Evolutionary conservation across 768 basidiomycete species (phyloP), one percentile per base, ranked within the genome.

Genomic region (Podaxis sp.): DNA sequence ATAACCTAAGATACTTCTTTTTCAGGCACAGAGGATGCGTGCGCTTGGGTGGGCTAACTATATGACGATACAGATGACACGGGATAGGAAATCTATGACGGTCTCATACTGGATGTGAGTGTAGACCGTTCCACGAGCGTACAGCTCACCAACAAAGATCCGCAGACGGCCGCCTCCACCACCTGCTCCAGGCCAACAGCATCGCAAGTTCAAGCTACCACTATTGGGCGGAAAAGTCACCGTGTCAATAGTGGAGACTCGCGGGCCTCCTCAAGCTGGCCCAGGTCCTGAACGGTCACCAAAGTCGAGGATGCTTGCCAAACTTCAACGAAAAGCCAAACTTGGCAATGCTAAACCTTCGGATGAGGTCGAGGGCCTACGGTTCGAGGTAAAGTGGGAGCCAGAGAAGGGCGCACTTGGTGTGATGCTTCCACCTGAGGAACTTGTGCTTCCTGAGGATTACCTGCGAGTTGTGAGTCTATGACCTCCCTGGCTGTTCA

Each of bases 51-150:
- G 93, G 93, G 87, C 83, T 0, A 86, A 93, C 12, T 88, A 85
- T 68, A 72, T 97, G 36, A 80, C 80, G 3, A 84, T 95, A 13
- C 83, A 87, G 46, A 86, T 95, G 79, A 82, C 82, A 22, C 79
- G 83, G 33, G 82, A 88, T 67, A 81, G 89, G 48, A 89, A 89
- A 72, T 81, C 80, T 1, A 76, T 97, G 66, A 82, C 79, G 5
- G 82, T 88, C 26, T 86, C 85, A n/a, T 98, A 98, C 71, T 98
- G 96, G 96, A 78, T 90, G 94, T 95, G 70, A 67, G 86, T 72
- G n/a, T 26, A 17, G 12, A 40, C n/a, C n/a, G 30, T 24, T 44
- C 22, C 3, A n/a, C 36, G 8, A 15, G 6, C 9, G 22, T 13
- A 33, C 15, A 2, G 7, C 3, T 28, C 49, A 26, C 52, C 19